Percentiles rank a stretch among this genome's conserved stretches.
phyloP scores from a whole-genome alignment of 1,139 yeast species.

The Hyphopichia wangnamkhiaoensis region DNA sequence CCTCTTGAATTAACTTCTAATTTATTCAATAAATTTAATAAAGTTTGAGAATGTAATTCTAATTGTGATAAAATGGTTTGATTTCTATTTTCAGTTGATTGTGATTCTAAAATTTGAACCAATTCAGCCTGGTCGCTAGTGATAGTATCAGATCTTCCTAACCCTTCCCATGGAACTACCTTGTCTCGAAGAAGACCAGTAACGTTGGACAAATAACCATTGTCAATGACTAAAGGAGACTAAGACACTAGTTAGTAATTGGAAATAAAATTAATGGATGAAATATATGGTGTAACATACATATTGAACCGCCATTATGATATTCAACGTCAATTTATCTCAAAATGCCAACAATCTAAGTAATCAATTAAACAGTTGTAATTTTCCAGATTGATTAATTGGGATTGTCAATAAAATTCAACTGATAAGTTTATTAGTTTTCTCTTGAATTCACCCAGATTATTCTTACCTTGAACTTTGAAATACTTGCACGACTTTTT shows the following conservation, averaged over 20 bases:
- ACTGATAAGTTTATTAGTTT: too few species aligned
- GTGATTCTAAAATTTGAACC: constrained; percentile 66
- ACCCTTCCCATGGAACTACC: constrained; percentile 92
- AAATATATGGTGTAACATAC: too few species aligned
- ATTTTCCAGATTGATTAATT: too few species aligned
- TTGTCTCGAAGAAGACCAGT: constrained; percentile 75
- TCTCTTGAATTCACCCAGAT: neutral
- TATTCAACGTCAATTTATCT: neutral
- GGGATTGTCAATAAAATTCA: too few species aligned
- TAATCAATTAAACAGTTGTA: too few species aligned
- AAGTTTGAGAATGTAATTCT: constrained; percentile 56
- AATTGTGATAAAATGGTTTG: constrained; percentile 45
- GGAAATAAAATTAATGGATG: too few species aligned
- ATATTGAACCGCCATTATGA: neutral
- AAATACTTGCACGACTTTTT: neutral
- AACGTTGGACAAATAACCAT: constrained; percentile 71
- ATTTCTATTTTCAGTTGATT: constrained; percentile 38
- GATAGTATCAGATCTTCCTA: constrained; percentile 72
- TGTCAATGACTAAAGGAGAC: constrained; percentile 48
- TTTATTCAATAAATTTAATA: constrained; percentile 57
- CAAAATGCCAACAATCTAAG: too few species aligned
- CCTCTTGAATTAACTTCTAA: constrained; percentile 47
- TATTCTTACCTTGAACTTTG: neutral
- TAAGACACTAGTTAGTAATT: constrained; percentile 12
- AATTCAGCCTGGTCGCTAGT: constrained; percentile 65